Conservation (phyloP, 768 basidiomycete species). For the Pleurotus tuber-regium region DNA sequence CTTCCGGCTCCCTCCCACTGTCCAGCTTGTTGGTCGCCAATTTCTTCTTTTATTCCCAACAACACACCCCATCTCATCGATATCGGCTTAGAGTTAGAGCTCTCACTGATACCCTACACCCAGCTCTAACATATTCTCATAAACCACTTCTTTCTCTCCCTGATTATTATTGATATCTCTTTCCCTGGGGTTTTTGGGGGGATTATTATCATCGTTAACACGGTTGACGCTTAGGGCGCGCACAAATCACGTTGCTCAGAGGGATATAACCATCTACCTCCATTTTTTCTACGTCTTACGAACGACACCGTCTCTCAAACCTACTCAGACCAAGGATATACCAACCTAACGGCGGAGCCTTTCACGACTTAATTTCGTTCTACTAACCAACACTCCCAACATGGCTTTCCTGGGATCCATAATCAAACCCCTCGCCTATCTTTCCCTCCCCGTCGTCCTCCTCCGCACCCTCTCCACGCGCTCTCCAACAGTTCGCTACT, state of each 20-base stretch:
- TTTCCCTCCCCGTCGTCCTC: constrained; percentile 70
- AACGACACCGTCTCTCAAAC: background rate
- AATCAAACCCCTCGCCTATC: constrained; percentile 71
- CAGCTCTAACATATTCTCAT: background rate
- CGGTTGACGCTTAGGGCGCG: background rate
- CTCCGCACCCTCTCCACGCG: constrained; percentile 55
- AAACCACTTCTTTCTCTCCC: background rate
- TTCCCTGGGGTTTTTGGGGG: background rate
- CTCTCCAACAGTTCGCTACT: constrained; percentile 63
- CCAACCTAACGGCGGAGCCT: background rate
- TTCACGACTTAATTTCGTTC: background rate
- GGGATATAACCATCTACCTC: background rate
- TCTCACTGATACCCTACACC: constrained; percentile 4
- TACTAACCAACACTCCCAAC: constrained; percentile 11
- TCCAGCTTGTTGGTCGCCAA: background rate
- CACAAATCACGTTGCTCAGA: constrained; percentile 7
- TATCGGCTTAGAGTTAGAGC: background rate
- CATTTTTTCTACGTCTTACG: background rate
- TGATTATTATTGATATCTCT: background rate
- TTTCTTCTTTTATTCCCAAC: background rate
- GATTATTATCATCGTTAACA: background rate
- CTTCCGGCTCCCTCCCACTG: background rate
- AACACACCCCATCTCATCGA: background rate
- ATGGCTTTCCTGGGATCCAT: constrained; percentile 66
- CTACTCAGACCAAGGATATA: background rate